Evolutionary conservation across 768 basidiomycete genomes (phyloP).

Genomic region (Podaxis sp.): DNA sequence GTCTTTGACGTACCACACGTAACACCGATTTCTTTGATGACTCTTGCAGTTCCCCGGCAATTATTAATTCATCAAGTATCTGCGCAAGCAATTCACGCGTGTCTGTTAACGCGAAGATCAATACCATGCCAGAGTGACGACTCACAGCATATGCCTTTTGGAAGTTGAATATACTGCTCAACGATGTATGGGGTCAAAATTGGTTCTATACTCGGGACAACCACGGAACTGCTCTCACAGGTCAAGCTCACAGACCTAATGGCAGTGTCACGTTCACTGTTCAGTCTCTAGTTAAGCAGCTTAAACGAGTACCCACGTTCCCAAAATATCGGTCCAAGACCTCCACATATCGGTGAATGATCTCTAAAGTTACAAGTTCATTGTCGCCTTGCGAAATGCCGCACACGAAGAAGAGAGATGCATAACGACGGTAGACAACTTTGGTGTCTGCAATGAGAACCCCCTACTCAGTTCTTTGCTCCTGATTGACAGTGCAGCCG

Average conservation of each 20-base stretch:
- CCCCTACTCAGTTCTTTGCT: neutral
- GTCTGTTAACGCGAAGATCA: conserved; percentile 2
- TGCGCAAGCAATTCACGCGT: conserved; percentile 14
- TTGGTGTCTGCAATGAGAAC: conserved; percentile 53
- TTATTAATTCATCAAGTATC: conserved; percentile 96
- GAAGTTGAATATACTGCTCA: conserved; percentile 92
- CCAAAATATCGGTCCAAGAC: conserved; percentile 92
- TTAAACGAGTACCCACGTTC: conserved; percentile 52
- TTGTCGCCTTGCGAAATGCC: conserved; percentile 87
- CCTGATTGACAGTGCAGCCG: neutral
- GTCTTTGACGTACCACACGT: conserved; percentile 33
- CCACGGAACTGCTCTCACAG: conserved; percentile 50
- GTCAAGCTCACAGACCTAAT: conserved; percentile 88
- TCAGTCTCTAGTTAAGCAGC: conserved; percentile 83
- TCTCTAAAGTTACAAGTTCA: conserved; percentile 89
- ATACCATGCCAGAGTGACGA: conserved; percentile 8
- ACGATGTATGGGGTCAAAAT: conserved; percentile 14
- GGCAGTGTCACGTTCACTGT: conserved; percentile 45
- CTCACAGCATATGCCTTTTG: conserved; percentile 94
- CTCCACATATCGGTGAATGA: conserved; percentile 94
- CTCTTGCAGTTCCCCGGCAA: conserved; percentile 96
- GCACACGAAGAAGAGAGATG: conserved; percentile 94
- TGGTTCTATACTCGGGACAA: neutral
- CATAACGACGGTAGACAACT: conserved; percentile 95
- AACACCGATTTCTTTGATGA: conserved; percentile 92